A percentile compares a stretch with the other conserved stretches of the same genome.
Conservation (phyloP, 257 asterid species). For the Solanum okadae region DNA sequence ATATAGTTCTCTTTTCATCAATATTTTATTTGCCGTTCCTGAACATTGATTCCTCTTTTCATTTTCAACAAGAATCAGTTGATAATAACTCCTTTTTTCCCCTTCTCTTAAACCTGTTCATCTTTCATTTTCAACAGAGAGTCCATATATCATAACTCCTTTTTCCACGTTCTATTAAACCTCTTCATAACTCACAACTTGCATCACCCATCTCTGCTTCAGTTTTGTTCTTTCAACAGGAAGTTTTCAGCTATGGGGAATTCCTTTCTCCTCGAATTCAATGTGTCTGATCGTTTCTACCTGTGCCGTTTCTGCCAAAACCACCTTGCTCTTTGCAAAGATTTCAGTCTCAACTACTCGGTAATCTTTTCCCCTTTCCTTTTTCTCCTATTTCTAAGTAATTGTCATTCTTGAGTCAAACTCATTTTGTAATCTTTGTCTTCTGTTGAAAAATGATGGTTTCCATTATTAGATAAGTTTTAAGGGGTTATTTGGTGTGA, state of each 20-base stretch:
- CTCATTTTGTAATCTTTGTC: neutral
- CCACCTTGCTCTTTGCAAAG: neutral
- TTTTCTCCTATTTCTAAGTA: neutral
- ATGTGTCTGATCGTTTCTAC: neutral
- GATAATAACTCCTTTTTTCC: neutral
- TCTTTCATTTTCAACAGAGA: neutral
- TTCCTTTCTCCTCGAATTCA: neutral
- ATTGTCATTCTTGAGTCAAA: neutral
- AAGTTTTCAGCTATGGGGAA: neutral
- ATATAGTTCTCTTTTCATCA: neutral
- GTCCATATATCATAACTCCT: neutral
- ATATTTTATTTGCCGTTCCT: too few species aligned
- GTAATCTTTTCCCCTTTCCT: neutral
- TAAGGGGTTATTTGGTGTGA: too few species aligned
- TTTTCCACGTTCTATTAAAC: neutral
- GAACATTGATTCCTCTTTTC: neutral
- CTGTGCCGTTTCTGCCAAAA: neutral
- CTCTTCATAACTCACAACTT: neutral
- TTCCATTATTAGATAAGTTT: neutral
- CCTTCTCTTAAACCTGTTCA: neutral
- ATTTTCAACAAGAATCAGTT: neutral
- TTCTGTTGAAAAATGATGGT: neutral
- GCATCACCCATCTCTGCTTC: neutral
- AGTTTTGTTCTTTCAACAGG: neutral
- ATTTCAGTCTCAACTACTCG: neutral